These are phyloP conservation scores for Alternaria viburni DNA, from an alignment of 2,329 filamentous ascomycete genomes.

Conservation along the genomic window DNA sequence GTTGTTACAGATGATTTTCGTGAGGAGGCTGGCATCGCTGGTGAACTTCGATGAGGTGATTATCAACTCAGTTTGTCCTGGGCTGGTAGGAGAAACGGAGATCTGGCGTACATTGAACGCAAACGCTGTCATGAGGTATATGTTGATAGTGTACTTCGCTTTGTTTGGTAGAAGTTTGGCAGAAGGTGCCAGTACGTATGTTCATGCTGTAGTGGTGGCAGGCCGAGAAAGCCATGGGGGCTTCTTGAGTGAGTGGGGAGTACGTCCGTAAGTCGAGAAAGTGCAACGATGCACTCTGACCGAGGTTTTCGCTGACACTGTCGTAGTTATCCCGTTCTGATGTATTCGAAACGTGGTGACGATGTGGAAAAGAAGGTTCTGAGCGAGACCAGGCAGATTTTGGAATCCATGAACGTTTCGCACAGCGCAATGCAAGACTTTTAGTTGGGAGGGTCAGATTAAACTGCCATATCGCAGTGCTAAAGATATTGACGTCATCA, in stretches of 20 bases:
- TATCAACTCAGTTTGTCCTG: conserved; percentile 58
- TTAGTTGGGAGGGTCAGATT: background rate
- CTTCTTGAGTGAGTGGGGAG: conserved; percentile 58
- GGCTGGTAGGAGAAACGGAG: conserved; percentile 12
- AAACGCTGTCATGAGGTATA: background rate
- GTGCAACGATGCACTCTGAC: no score
- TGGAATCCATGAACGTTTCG: background rate
- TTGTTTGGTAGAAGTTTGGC: conserved; percentile 38
- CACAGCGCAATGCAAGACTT: background rate
- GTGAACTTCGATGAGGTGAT: conserved; percentile 32
- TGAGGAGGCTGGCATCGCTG: conserved; percentile 18
- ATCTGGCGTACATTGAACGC: conserved; percentile 2
- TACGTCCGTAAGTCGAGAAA: conserved; percentile 50
- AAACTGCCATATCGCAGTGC: background rate
- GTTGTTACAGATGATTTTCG: conserved; percentile 23
- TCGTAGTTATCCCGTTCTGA: background rate
- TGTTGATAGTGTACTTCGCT: conserved; percentile 34
- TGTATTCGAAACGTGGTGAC: background rate
- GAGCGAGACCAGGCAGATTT: background rate
- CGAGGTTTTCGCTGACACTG: background rate
- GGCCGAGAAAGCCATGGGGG: conserved; percentile 60
- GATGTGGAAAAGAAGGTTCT: background rate
- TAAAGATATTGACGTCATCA: background rate
- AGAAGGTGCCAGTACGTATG: conserved; percentile 55
- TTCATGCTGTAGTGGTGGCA: conserved; percentile 56